Base-by-base conservation (phyloP, 495 filamentous ascomycete species). In the Penicillium soppii region DNA sequence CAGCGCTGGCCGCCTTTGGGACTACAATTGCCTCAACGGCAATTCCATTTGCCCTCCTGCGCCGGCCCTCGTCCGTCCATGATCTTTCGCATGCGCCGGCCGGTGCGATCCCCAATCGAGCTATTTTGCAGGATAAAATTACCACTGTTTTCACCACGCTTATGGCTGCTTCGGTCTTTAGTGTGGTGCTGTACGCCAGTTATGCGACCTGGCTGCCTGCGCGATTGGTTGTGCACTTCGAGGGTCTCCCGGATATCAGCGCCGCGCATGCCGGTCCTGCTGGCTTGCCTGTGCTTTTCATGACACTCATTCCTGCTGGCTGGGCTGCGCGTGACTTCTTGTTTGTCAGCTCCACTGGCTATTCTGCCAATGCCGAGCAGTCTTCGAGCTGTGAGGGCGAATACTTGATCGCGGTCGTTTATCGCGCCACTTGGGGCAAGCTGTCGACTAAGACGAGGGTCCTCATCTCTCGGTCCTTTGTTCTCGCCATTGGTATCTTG, bases 1-100 rank as follows among this genome's bases (percentile, higher is more conserved):
- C 88, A 7, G 68, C 82, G 16, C 56, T 80, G 33, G 62, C 74
- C 15, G 80, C 80, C 22, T 79, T 87, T 48, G 57, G 62, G 7
- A 84, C 91, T 55, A 86, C 90, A 47, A 63, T 87, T 39, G 54
- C 85, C 54, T 79, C 89, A 7, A 82, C 80, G 17, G 81, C 79
- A 39, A 60, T 90, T 33, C 89, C 91, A 5, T 89, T 92, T 65
- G 68, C 76, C 36, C 77, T 90, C 40, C 70, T 94, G 17, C 86
- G 88, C 25, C 77, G 78, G 15, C 72, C 83, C 20, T 81, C 82
- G 42, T 75, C 72, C 17, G 77, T 80, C 15, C 88, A 91, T 65
- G 73, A 81, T 50, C 71, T 82, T 2, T 69, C 79, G n/a, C 71
- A 67, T 44, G 62, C 72, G 0, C 62, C 72, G 3, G 56, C 65